A percentile compares a stretch with the other conserved stretches of the same genome.
Evolutionary conservation across 116 monocot species (phyloP).

Genomic region (Thalassia testudinum): DNA sequence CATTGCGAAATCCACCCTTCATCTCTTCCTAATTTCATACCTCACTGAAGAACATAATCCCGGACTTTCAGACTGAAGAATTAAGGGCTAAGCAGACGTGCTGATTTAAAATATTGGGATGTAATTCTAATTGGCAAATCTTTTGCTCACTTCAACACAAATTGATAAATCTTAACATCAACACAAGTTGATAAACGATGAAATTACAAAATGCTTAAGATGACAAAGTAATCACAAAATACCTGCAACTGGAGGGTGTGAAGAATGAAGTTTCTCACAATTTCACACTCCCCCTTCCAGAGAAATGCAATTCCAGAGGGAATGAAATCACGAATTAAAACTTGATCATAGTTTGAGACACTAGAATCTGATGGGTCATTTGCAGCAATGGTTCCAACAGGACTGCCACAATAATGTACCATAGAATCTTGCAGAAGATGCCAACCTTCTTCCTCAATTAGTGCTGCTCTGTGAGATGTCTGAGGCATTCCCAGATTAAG

Average conservation of each 20-base stretch:
- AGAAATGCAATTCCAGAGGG: slow-evolving; percentile 96
- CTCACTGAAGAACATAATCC: too few relatives aligned
- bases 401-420: slow-evolving; percentile 80
- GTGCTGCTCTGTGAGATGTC: slow-evolving; percentile 12
- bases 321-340: slow-evolving; percentile 95
- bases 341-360: slow-evolving; percentile 88
- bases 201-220: too few relatives aligned
- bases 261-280: slow-evolving; percentile 92
- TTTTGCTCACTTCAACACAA: too few relatives aligned
- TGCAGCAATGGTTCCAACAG: slow-evolving; percentile 96
- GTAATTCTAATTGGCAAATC: too few relatives aligned
- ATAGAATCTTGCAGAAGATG: slow-evolving; percentile 58
- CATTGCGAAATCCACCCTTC: too few relatives aligned
- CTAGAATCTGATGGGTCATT: slow-evolving; percentile 75
- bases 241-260: slow-evolving; percentile 96
- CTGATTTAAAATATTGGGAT: too few relatives aligned
- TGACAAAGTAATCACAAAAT: not conserved
- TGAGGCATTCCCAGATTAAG: too few relatives aligned
- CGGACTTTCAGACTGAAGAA: too few relatives aligned
- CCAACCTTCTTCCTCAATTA: slow-evolving; percentile 84
- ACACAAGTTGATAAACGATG: too few relatives aligned
- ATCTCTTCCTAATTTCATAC: too few relatives aligned
- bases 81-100: too few relatives aligned
- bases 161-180: too few relatives aligned
- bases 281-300: slow-evolving; percentile 91